Evolutionary conservation across 805 yeast species (phyloP), one percentile per base, ranked within the genome.

Genomic region (Ogataea nakhonphanomensis): DNA sequence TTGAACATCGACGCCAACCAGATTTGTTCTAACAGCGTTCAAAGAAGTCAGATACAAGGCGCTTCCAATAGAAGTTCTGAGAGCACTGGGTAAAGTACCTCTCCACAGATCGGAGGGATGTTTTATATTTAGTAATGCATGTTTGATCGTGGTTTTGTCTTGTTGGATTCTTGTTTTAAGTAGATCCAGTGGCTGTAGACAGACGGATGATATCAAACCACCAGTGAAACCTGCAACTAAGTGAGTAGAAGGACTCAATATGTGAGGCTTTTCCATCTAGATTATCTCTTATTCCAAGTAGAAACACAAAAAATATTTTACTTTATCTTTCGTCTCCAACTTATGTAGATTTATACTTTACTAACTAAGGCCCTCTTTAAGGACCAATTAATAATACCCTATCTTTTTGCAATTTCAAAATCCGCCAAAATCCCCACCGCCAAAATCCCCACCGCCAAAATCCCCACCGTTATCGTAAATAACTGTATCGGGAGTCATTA

Each of bases 61-160:
- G 30, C 95, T 84, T 0, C 99, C 99, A 9, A 87, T 69, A 0
- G 96, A 87, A 0, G 96, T 91, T 44, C 99, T 71, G 20, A 91
- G 53, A 0, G 95, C 89, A 14, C 96, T 86, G 0, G 99, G 96
- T 27, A 89, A 54, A 0, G 96, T 91, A 0, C 99, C 99, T 40
- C 96, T 73, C 99, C 99, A 93, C 28, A 90, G 67, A 37, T 81
- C 78, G 34, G 58, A 59, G 20, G 70, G 41, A 14, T 66, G 60
- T 2, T 63, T 61, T 8, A 83, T 49, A 33, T 73, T 73, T 39
- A 60, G 65, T 10, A 70, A 34, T 1, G 66, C 63, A 0, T 60
- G 42, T 8, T 43, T 26, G 5, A 69, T 43, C 7, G 71, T 61
- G 6, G 63, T 50, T 3, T 55, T 48, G 25, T 65, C 58, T 55